These are phyloP conservation scores for Nicotiana knightiana DNA, from an alignment of 257 asterid genomes.

Conservation along the genomic window DNA sequence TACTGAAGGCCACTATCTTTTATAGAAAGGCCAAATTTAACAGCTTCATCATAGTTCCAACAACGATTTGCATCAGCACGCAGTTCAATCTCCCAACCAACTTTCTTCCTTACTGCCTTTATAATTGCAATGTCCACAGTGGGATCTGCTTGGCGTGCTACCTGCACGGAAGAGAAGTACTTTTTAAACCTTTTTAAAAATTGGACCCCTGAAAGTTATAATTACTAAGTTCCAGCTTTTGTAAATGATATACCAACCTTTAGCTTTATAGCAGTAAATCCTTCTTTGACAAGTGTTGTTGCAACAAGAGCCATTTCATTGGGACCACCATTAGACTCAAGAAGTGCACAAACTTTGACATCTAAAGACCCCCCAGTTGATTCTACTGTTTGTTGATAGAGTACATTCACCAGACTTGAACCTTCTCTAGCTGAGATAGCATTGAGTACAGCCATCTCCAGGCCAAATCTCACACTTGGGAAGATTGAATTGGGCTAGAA, in stretches of 20 bases:
- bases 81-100: constrained; percentile 58
- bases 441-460: constrained; percentile 91
- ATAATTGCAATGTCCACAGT: constrained; percentile 71
- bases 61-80: constrained; percentile 89
- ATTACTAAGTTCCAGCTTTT: background rate
- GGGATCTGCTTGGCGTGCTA: constrained; percentile 71
- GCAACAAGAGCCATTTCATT: constrained; percentile 64
- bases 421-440: constrained; percentile 67
- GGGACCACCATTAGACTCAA: constrained; percentile 74
- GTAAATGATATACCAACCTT: constrained; percentile 38
- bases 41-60: constrained; percentile 76
- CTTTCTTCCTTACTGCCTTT: constrained; percentile 71
- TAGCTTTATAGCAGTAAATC: constrained; percentile 75
- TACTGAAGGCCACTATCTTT: constrained; percentile 70
- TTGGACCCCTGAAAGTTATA: background rate
- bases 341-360: constrained; percentile 74
- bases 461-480: constrained; percentile 92
- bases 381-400: constrained; percentile 41
- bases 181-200: background rate
- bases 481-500: constrained; percentile 74
- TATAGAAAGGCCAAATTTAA: constrained; percentile 61
- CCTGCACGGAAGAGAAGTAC: constrained; percentile 34
- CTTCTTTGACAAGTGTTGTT: constrained; percentile 62
- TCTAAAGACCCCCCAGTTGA: constrained; percentile 29
- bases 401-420: constrained; percentile 53